A percentile compares a stretch with the other conserved stretches of the same genome.
phyloP scores from a whole-genome alignment of 2,329 filamentous ascomycete genomes.

The Albophoma yamanashiensis region DNA sequence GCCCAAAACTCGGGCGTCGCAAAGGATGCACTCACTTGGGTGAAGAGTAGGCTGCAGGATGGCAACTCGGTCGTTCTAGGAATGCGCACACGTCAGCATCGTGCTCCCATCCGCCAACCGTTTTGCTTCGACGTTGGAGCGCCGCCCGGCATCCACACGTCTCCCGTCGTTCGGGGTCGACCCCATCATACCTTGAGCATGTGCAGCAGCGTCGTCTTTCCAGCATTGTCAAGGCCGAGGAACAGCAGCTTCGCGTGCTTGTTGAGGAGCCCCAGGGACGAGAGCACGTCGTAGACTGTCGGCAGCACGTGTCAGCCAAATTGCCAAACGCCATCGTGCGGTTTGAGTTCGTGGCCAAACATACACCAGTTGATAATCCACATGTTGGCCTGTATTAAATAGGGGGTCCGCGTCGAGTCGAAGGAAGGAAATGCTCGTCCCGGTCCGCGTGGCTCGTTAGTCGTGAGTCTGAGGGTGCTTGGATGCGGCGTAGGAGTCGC shows the following conservation, averaged over 20 bases:
- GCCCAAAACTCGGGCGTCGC: neutral
- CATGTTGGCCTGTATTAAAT: constrained; percentile 43
- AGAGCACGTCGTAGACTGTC: constrained; percentile 76
- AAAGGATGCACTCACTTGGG: constrained; percentile 54
- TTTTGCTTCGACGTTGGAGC: neutral
- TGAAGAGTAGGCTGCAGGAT: constrained; percentile 85
- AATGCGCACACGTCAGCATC: constrained; percentile 11
- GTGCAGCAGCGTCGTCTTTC: constrained; percentile 87
- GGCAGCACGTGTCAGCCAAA: constrained; percentile 21
- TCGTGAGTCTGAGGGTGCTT: neutral
- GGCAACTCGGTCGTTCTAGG: constrained; percentile 81
- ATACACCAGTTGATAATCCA: constrained; percentile 96
- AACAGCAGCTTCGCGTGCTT: constrained; percentile 95
- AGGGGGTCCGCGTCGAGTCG: neutral
- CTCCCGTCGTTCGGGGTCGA: neutral
- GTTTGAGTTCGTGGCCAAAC: constrained; percentile 19
- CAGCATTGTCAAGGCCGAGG: constrained; percentile 86
- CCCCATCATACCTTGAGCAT: constrained; percentile 69
- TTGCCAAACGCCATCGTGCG: neutral
- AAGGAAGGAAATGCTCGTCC: neutral
- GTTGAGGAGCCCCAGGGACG: constrained; percentile 79
- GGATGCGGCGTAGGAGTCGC: neutral
- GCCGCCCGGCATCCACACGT: neutral
- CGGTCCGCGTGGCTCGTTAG: neutral
- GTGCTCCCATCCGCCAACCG: neutral